Evolutionary conservation across 2,329 filamentous ascomycete genomes (phyloP), one percentile per base, ranked within the genome.

Genomic region (Xylariales sp.): DNA sequence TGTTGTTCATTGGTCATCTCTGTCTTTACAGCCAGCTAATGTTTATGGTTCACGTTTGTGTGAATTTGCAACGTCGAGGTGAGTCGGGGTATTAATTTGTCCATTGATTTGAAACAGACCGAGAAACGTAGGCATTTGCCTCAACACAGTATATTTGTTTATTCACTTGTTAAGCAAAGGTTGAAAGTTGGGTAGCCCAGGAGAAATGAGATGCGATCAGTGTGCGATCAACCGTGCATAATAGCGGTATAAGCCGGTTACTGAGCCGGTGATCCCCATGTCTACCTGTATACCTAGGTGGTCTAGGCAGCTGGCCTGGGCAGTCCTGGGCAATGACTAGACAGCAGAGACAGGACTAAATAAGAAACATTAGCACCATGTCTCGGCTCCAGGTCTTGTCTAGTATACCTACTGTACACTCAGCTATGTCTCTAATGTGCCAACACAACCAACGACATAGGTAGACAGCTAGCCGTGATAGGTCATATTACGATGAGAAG

Each of bases 161-260:
- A 49, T 10, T 67, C 60, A 49, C 41, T 60, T 50, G 50, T 61
- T 10, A 52, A 23, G 23, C 61, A 56, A 48, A 36, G 59, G 59
- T 39, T 9, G 36, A 39, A 10, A 39, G 8, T 56, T 36, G 41
- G 55, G 56, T 45, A 55, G 50, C 50, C 61, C 65, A 62, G 30
- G 12, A 55, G 56, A 58, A 39, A 30, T 39, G 53, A 64, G 46
- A 36, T 55, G 60, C 55, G n/a, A 55, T 55, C 65, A 28, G 61
- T 23, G 23, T 23, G 23, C 23, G 23, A 23, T 23, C 23, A 23
- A 23, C 23, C 52, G 28, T 62, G 53, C 58, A 67, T 67, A 30
- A 23, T 4, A 39, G 28, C 57, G 43, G 50, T 34, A 56, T 18
- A 52, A 56, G 61, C 30, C 30, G 36, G 12, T 10, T 39, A 16